Conservation (phyloP, 1,284 basidiomycete species). For the Moesziomyces aphidis region DNA sequence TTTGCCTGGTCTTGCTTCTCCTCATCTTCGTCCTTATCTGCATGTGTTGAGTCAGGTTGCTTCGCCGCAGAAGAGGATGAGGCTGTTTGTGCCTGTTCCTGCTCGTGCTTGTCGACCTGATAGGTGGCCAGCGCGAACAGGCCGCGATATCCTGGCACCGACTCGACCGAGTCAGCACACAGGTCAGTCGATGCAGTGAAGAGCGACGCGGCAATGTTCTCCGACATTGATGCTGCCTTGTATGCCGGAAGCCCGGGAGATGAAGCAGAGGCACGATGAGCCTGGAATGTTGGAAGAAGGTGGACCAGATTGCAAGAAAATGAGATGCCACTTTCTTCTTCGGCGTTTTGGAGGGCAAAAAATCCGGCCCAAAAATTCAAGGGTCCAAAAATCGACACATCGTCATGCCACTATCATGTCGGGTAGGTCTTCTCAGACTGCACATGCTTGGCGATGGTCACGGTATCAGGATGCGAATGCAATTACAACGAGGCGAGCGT, state of each 20-base stretch:
- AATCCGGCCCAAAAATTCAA: background rate
- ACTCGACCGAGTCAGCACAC: constrained; percentile 64
- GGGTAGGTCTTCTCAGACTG: no score
- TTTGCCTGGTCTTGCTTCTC: constrained; percentile 8
- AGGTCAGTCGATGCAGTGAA: constrained; percentile 56
- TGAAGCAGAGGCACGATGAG: no score
- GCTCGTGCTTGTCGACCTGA: constrained; percentile 63
- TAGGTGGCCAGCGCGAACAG: constrained; percentile 66
- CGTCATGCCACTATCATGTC: background rate
- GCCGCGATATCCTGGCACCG: constrained; percentile 42
- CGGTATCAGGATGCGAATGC: no score
- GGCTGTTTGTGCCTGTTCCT: constrained; percentile 18
- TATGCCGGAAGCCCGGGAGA: background rate
- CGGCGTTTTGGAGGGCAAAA: background rate
- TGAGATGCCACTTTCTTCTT: background rate
- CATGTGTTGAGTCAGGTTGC: background rate
- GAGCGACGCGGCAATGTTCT: constrained; percentile 16
- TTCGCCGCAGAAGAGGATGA: constrained; percentile 9
- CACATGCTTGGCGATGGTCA: no score
- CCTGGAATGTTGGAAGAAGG: background rate
- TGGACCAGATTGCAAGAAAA: no score
- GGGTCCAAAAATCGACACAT: background rate
- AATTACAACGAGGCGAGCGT: no score
- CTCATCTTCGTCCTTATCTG: background rate
- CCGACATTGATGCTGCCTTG: constrained; percentile 8